phyloP scores from a whole-genome alignment of 176 grass and related monocot species.

The Coix lacrymajobi region DNA sequence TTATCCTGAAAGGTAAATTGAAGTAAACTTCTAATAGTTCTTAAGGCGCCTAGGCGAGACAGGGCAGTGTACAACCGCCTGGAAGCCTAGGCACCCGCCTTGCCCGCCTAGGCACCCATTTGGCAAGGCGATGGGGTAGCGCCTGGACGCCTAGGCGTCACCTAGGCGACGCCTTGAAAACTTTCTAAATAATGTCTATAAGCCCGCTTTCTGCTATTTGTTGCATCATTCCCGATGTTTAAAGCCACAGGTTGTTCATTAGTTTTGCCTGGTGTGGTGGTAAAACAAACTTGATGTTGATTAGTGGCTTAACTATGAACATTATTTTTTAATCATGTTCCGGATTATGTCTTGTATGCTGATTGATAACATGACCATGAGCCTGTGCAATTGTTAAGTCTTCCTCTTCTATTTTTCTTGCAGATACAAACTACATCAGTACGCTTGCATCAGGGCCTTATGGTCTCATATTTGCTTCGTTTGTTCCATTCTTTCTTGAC shows the following conservation, averaged over 20 bases:
- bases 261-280: no score
- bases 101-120: no score
- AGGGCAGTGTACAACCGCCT: no score
- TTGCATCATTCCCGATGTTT: constrained; percentile 6
- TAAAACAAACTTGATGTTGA: no score
- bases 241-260: no score
- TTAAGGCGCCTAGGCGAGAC: no score
- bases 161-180: no score
- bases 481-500: constrained; percentile 84
- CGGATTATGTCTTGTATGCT: neutral
- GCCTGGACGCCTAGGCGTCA: no score
- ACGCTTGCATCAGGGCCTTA: constrained; percentile 82
- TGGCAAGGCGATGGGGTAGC: no score
- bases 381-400: neutral
- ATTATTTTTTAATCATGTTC: neutral
- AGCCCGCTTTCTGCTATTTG: neutral
- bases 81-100: no score
- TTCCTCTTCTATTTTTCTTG: constrained; percentile 3
- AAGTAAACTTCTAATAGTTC: constrained; percentile 21
- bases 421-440: constrained; percentile 69
- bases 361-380: constrained; percentile 5
- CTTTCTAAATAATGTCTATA: no score
- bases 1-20: constrained; percentile 74
- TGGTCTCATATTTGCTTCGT: constrained; percentile 90
- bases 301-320: neutral